phyloP scores from a whole-genome alignment of 805 yeast species.

The Zygosaccharomyces lentus region DNA sequence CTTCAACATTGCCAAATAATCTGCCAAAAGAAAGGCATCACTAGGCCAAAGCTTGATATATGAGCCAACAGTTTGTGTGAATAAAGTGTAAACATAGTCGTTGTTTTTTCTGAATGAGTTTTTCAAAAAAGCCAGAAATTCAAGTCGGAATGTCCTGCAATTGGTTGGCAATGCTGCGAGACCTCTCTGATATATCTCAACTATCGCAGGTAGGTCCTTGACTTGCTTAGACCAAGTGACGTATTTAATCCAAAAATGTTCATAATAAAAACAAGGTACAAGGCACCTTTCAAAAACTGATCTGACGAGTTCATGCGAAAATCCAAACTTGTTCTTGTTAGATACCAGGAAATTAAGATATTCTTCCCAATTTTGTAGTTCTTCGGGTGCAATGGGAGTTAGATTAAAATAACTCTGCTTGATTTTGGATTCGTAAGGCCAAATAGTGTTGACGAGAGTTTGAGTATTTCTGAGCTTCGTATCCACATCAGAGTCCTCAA shows the following conservation, averaged over 20 bases:
- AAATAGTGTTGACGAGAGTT: slow-evolving; percentile 49
- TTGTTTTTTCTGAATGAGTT: slow-evolving; percentile 11
- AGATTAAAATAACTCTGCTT: slow-evolving; percentile 56
- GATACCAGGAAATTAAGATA: slow-evolving; percentile 56
- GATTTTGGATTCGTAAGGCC: slow-evolving; percentile 69
- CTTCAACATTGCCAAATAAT: slow-evolving; percentile 23
- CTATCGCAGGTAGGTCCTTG: slow-evolving; percentile 33
- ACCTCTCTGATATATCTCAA: slow-evolving; percentile 51
- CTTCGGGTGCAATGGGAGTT: slow-evolving; percentile 41
- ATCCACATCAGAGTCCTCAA: slow-evolving; percentile 33
- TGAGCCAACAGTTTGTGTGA: slow-evolving; percentile 14
- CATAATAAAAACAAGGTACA: slow-evolving; percentile 58
- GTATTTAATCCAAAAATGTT: slow-evolving; percentile 67
- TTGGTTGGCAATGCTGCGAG: slow-evolving; percentile 38
- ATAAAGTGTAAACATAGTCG: slow-evolving; percentile 12
- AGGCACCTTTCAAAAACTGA: slow-evolving; percentile 69
- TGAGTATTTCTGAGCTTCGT: slow-evolving; percentile 46
- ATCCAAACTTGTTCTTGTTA: slow-evolving; percentile 27
- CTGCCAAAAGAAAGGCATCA: slow-evolving; percentile 17
- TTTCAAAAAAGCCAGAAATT: slow-evolving; percentile 23
- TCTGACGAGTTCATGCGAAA: slow-evolving; percentile 34
- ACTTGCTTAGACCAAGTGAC: slow-evolving; percentile 44
- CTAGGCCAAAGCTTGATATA: slow-evolving; percentile 18
- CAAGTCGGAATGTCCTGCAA: slow-evolving; percentile 15
- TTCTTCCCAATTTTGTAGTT: slow-evolving; percentile 50